Evolutionary conservation across 306 rosid species (phyloP), one percentile per base, ranked within the genome.

Genomic region (Begonia peltatifolia): DNA sequence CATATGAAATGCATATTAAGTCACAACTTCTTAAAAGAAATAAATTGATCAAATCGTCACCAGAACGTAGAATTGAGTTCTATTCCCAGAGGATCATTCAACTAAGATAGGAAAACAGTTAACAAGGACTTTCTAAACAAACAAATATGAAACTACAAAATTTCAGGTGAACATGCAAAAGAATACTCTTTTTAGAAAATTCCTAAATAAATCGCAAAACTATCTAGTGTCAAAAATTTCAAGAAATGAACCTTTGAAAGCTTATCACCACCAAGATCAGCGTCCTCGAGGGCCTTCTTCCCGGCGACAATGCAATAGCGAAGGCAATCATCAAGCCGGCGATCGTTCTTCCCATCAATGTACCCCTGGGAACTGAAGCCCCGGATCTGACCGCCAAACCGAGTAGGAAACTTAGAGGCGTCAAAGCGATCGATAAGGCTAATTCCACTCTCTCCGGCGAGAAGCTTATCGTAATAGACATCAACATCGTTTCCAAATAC

Each of bases 271-370:
- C 79, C 84, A 23, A 92, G 94, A 72, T 68, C 81, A 51, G 99
- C 99, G 55, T 65, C 51, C 49, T 75, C 96, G 14, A 92, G 88
- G 6, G 96, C 96, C 53, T 75, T 92, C 78, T 92, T 92, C 35
- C 96, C 96, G 3, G 96, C 96, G 1, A 92, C 94, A 77, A 86
- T 71, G 78, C 96, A 79, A 66, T 86, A 92, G 0, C 99, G 84
- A 46, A 86, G 89, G 51, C 84, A 86, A 61, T 92, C 94, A 23
- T 92, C 96, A 17, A 83, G 94, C 5, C 93, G 75, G 17, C 96
- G 75, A 55, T 92, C 99, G 41, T 92, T 86, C 76, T 92, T 92
- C 11, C 96, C 96, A 13, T 92, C 96, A 62, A 92, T 86, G 72
- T 83, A 86, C 0, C 99, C 99, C 63, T 86, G 70, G 0, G 94